Evolutionary conservation across 805 yeast species (phyloP).

Genomic region (Saccharomycopsis selenospora): DNA sequence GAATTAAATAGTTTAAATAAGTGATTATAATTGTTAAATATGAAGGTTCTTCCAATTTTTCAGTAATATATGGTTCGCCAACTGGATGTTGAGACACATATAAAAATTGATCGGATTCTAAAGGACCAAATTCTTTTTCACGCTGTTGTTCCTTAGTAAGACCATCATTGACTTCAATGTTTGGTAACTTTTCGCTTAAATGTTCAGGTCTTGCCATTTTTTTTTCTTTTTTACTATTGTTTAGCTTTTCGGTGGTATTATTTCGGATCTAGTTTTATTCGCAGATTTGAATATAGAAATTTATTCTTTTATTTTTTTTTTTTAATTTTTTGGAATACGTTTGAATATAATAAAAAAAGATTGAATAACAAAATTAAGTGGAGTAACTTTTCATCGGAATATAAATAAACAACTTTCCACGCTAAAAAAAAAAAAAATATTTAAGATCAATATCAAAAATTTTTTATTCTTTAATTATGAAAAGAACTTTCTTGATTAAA

Average conservation of each 20-base stretch:
- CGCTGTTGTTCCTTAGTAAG: constrained; percentile 30
- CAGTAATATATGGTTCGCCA: constrained; percentile 34
- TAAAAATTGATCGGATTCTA: constrained; percentile 40
- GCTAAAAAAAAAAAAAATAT: no score
- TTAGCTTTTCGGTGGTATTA: no score
- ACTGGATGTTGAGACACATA: constrained; percentile 41
- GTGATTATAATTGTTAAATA: constrained; percentile 73
- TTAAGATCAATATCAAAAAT: no score
- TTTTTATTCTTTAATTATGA: no score
- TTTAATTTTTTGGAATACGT: background rate
- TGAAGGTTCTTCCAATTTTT: constrained; percentile 68
- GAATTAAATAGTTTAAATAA: constrained; percentile 73
- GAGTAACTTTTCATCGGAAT: background rate
- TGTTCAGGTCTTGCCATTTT: background rate
- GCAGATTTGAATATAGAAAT: no score
- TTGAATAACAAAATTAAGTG: background rate
- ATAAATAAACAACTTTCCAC: background rate
- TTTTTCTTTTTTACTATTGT: background rate
- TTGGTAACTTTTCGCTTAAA: background rate
- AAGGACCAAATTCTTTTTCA: constrained; percentile 45
- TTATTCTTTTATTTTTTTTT: background rate
- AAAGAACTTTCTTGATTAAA: no score
- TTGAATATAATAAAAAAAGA: background rate
- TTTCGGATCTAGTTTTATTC: no score
- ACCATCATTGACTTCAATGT: constrained; percentile 7